Evolutionary conservation across 2,329 filamentous ascomycete species (phyloP), one percentile per base, ranked within the genome.

Genomic region (Penicillium occitanis): DNA sequence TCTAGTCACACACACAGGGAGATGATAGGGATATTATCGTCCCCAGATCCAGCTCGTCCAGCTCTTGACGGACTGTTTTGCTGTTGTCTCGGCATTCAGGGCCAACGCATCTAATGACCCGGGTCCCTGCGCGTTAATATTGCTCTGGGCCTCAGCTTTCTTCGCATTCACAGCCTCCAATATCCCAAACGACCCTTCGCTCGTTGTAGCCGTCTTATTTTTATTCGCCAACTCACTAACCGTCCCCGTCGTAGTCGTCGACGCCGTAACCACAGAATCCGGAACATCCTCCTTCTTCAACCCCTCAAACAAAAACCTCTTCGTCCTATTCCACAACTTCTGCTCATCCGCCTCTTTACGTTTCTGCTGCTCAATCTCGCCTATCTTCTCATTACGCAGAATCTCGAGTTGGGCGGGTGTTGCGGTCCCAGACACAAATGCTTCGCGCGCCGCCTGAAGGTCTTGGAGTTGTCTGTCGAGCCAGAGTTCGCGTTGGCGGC

Each of bases 401-500:
- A 83, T 67, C 68, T 82, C 75, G 59, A 83, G 65, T 66, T 82
- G 78, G 66, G 81, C 78, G 28, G 73, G 37, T 7, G 76, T 78
- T 5, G 80, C 77, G 19, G 73, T 74, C 44, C 81, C 79, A 33
- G 73, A 72, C 44, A 79, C 73, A 64, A 76, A 78, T n/a, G 80
- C 80, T 55, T 74, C 69, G 55, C 77, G 75, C n/a, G 81, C 81
- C 17, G 79, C 74, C 46, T 79, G 74, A n/a, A 82, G 73, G 28
- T 71, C 73, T 69, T 78, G 73, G 61, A 82, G 66, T 70, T 82
- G 79, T 58, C 73, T 76, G 72, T 88, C 83, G 68, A 88, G 83
- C 81, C 84, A 91, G 68, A 89, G 85, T 44, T 82, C 82, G 65
- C 85, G 82, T 79, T 89, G 88, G 66, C 85, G 82, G 64, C 88